A percentile compares a stretch with the other conserved stretches of the same genome.
Evolutionary conservation across 306 rosid genomes (phyloP).

Genomic region (Malus domestica): ASM211411v1 NC_041791.1:3556501-3557000

Average conservation of each 20-base stretch:
- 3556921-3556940: not conserved
- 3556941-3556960: not conserved
- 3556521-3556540: not conserved
- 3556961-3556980: not conserved
- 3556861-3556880: not conserved
- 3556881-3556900: not conserved
- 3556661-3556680: not conserved
- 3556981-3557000: not conserved
- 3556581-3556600: not conserved
- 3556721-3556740: slow-evolving; percentile 6
- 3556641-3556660: not conserved
- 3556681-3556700: slow-evolving; percentile 13
- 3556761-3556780: not conserved
- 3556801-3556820: not conserved
- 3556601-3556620: not conserved
- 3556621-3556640: not conserved
- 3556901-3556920: slow-evolving; percentile 2
- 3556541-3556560: not conserved
- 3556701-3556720: slow-evolving; percentile 1
- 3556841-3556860: not conserved
- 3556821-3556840: not conserved
- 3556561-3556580: not conserved
- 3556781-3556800: not conserved
- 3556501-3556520: not conserved
- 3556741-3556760: not conserved